Evolutionary conservation across 2,329 filamentous ascomycete species (phyloP).

Genomic region (Blastomyces gilchristii): DNA sequence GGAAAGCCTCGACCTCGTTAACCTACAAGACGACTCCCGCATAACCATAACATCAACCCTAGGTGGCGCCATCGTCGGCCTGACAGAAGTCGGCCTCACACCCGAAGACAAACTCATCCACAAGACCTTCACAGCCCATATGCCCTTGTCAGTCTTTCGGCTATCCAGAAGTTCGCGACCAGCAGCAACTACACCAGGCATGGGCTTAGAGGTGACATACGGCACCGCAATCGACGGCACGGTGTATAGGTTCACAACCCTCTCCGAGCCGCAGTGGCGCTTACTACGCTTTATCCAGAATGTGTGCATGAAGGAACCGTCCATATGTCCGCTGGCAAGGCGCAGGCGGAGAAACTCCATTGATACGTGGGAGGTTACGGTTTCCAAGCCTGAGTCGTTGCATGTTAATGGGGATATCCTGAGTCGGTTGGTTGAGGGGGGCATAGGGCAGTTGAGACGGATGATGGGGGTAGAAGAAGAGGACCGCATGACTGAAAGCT

Average conservation of each 20-base stretch:
- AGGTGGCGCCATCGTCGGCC: constrained; percentile 42
- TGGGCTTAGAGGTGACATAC: constrained; percentile 42
- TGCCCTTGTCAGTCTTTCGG: constrained; percentile 28
- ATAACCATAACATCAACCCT: constrained; percentile 42
- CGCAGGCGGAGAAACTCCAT: constrained; percentile 21
- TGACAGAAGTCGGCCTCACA: constrained; percentile 20
- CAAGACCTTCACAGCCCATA: constrained; percentile 22
- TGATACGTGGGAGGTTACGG: constrained; percentile 32
- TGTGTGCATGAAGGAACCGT: constrained; percentile 43
- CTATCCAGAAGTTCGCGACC: constrained; percentile 17
- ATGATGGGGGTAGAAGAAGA: constrained; percentile 20
- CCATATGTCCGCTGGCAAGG: constrained; percentile 43
- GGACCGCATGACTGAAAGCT: background rate
- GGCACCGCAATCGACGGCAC: constrained; percentile 61
- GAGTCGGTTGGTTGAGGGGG: constrained; percentile 42
- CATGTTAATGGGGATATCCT: constrained; percentile 61
- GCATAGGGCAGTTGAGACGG: constrained; percentile 24
- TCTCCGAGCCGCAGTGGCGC: constrained; percentile 53
- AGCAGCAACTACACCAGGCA: background rate
- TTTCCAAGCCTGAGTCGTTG: constrained; percentile 40
- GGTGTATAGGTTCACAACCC: constrained; percentile 57
- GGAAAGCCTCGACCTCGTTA: constrained; percentile 28
- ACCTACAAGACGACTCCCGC: constrained; percentile 32
- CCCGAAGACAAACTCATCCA: constrained; percentile 26
- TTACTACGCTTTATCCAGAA: constrained; percentile 66